Base-by-base conservation (phyloP, 768 basidiomycete species). In the Russula brevipes region DNA sequence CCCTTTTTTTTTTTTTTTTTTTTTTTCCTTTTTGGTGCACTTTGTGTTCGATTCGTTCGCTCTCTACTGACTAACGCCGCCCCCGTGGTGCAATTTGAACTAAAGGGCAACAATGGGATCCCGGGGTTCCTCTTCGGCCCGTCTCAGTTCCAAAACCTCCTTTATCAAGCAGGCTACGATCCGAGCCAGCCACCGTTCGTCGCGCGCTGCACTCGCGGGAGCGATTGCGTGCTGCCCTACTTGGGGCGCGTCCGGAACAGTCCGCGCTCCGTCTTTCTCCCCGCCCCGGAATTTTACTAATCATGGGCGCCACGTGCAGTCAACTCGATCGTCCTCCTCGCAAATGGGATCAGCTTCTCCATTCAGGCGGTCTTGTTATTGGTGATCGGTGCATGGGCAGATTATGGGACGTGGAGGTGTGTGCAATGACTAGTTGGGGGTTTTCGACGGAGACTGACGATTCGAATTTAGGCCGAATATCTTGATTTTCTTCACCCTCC, bases 381-480 rank as follows among this genome's bases (percentile, higher is more conserved):
- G 30, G 68, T 80, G 12, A 82, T 91, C 35, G 89, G 88, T 4
- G 86, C 87, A 4, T 90, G 88, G 85, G 88, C 88, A 0, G 89
- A 91, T 71, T 91, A 90, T 71, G 89, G 89, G n/a, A 74, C 76
- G 16, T 89, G 88, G 88, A 86, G 86, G 86, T 85, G 33, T 16
- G 46, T 30, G 9, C 38, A 44, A 3, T 14, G n/a, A n/a, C 16
- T 33, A 4, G 33, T 4, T 35, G 17, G 2, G 3, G 9, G n/a
- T 6, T 46, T 10, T 45, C 14, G 16, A 38, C 31, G 14, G 19
- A 47, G 33, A 16, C 12, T 44, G 10, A 52, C 30, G 7, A 11
- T 54, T 12, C 60, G 8, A 35, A 65, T 39, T 51, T 38, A 83
- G 88, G 70, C 89, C 89, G 3, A 88, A 88, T 68, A 89, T 91